Base-by-base conservation (phyloP, 768 basidiomycete genomes). In the Cystobasidium tubakii region DNA sequence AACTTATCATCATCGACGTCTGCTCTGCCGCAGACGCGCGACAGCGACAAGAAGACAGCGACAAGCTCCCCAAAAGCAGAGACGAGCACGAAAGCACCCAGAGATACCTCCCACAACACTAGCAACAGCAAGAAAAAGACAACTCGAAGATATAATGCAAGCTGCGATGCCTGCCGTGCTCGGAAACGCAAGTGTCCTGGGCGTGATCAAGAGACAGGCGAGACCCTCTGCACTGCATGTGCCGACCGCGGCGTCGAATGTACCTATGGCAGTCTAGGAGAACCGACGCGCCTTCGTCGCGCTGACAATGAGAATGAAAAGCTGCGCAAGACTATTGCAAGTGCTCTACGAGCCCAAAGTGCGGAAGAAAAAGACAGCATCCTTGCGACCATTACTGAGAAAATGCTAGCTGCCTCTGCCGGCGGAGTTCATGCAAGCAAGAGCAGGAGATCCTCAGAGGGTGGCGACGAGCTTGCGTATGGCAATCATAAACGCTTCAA, bases 291-390 rank as follows among this genome's bases (percentile, higher is more conserved):
- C 3, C 36, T 65, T 4, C 31, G 63, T 12, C 7, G 63, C 7
- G 63, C 63, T 13, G 63, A 65, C 36, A 65, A 34, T n/a, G 63
- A 65, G 29, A 65, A 65, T n/a, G 63, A 65, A 36, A 65, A 42
- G 15, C 57, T 65, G 25, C 34, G 43, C 9, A 43, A 27, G 25
- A 46, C 39, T 3, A 65, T 65, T 23, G 25, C 36, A 12, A 46
- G 25, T 12, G 63, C 63, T 15, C 25, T 65, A 42, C 27, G 39
- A 13, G 63, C 63, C 15, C 10, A 46, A 43, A 23, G 12, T 65
- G 36, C 43, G 2, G 21, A 7, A 39, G 63, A 65, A 36, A 65
- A 65, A 27, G 63, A 65, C 25, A 39, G 63, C 25, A 65, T 65
- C 23, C 63, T 65, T 27, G 63, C 63, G 7, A 42, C 63, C 31